These are phyloP conservation scores for Fusarium coicis DNA, from an alignment of 2,329 filamentous ascomycete genomes.

Conservation along the genomic window DNA sequence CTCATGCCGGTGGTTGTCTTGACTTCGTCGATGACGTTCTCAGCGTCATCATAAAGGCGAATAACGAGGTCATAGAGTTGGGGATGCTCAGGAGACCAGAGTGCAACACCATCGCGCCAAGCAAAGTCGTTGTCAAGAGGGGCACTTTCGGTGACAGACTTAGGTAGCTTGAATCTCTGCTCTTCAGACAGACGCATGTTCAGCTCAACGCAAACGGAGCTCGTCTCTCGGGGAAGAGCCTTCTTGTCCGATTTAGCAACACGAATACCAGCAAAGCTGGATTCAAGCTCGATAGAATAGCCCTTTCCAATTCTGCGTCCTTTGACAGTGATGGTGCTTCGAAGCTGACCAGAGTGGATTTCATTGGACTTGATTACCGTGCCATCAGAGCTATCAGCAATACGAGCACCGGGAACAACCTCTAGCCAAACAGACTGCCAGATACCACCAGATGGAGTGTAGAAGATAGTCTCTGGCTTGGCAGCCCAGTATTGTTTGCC, in stretches of 20 bases:
- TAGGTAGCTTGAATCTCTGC: conserved; percentile 53
- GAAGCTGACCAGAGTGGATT: conserved; percentile 61
- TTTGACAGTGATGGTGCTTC: conserved; percentile 60
- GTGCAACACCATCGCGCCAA: conserved; percentile 66
- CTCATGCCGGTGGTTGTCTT: conserved; percentile 71
- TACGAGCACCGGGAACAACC: conserved; percentile 61
- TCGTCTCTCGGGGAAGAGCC: conserved; percentile 60
- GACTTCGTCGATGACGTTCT: conserved; percentile 63
- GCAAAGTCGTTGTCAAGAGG: conserved; percentile 52
- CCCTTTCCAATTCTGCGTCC: conserved; percentile 59
- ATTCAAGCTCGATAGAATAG: conserved; percentile 64
- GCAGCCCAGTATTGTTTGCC: conserved; percentile 76
- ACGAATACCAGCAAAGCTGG: conserved; percentile 59
- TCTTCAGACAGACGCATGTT: conserved; percentile 59
- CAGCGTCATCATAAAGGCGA: conserved; percentile 58
- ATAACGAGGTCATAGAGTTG: conserved; percentile 66
- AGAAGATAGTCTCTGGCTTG: conserved; percentile 69
- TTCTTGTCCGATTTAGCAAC: conserved; percentile 58
- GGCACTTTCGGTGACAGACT: conserved; percentile 46
- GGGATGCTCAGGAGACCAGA: conserved; percentile 70
- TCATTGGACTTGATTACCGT: conserved; percentile 67
- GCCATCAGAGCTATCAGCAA: conserved; percentile 66
- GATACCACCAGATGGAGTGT: conserved; percentile 66
- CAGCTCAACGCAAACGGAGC: conserved; percentile 59
- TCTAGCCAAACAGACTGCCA: conserved; percentile 70